These are phyloP conservation scores for Wickerhamomyces subpelliculosus DNA, from an alignment of 805 yeast species.

Conservation along the genomic window DNA sequence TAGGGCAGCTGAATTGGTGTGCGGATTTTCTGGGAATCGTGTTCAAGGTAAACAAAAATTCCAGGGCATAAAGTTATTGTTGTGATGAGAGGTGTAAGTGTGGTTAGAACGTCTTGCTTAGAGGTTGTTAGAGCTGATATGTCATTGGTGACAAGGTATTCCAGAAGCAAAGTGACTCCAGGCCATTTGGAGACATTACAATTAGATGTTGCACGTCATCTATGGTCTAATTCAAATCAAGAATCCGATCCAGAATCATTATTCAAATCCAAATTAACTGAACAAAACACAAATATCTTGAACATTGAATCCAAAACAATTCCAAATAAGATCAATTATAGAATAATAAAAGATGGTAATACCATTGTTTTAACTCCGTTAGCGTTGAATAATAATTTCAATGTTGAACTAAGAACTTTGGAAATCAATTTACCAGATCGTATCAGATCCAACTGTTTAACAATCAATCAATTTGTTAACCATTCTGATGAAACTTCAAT, in stretches of 20 bases:
- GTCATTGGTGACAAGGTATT: conserved; percentile 9
- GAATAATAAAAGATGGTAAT: conserved; percentile 12
- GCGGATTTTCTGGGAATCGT: no score
- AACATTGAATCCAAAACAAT: conserved; percentile 26
- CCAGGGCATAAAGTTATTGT: background rate
- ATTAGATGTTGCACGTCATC: conserved; percentile 18
- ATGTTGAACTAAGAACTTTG: conserved; percentile 10
- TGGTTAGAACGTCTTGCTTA: background rate
- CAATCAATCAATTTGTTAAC: conserved; percentile 25
- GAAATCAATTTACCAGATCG: conserved; percentile 32
- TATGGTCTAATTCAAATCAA: conserved; percentile 10
- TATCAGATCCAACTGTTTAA: conserved; percentile 29
- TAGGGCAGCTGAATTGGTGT: no score
- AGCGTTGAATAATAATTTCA: conserved; percentile 17
- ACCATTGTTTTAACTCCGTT: conserved; percentile 17
- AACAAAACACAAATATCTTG: conserved; percentile 15
- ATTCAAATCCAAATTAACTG: conserved; percentile 12
- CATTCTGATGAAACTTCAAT: conserved; percentile 20
- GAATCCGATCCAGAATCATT: conserved; percentile 15
- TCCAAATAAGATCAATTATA: conserved; percentile 26
- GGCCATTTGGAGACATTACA: conserved; percentile 4
- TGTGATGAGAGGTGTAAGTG: background rate
- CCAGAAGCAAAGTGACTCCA: conserved; percentile 4
- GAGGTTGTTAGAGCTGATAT: conserved; percentile 1
- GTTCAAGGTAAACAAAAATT: background rate